These are phyloP conservation scores for Tricholoma flavovirens DNA, from an alignment of 768 basidiomycete species.

Conservation along the genomic window DNA sequence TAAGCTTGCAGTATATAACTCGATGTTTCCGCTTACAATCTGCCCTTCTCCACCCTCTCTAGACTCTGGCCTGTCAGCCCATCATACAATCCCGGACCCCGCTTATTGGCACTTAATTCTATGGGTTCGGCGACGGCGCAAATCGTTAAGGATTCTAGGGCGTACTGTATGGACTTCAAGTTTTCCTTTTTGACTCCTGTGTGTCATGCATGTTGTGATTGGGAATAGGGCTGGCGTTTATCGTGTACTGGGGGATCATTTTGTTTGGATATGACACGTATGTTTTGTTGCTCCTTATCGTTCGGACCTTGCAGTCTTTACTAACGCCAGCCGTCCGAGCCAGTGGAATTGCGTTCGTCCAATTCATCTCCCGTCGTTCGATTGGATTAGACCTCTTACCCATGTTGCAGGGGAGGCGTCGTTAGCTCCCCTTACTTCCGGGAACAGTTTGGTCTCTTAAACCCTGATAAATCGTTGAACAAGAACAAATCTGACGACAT, in stretches of 20 bases:
- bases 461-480: background rate
- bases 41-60: background rate
- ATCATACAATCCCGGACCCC: background rate
- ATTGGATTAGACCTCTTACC: background rate
- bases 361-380: background rate
- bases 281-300: background rate
- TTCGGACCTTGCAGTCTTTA: no score
- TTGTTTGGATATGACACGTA: conserved; percentile 23
- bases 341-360: conserved; percentile 18
- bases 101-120: background rate
- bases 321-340: background rate
- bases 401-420: conserved; percentile 11
- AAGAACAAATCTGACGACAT: background rate
- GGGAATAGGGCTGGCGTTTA: conserved; percentile 19
- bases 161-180: background rate
- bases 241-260: conserved; percentile 21
- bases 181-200: background rate
- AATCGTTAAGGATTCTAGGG: background rate
- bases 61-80: no score
- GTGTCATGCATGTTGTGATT: background rate
- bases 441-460: conserved; percentile 1
- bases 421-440: conserved; percentile 7
- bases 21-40: no score
- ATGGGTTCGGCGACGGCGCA: background rate
- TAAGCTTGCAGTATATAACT: no score